Evolutionary conservation across 495 filamentous ascomycete species (phyloP).

Genomic region (Penicillium pancosmium): DNA sequence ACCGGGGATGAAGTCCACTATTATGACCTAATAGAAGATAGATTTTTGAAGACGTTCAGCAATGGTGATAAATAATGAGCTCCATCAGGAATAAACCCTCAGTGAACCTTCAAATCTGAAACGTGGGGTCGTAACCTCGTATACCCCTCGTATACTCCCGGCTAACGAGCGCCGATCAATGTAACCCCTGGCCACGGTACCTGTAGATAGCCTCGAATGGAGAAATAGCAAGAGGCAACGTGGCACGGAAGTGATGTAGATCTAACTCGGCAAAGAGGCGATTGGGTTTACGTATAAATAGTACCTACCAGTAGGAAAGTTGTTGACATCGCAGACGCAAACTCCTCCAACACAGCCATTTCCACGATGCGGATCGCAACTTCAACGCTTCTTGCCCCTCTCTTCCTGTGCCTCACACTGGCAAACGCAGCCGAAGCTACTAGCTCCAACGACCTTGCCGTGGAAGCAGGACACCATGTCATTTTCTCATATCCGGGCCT

Average conservation of each 20-base stretch:
- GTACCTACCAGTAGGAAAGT: no score
- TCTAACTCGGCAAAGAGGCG: no score
- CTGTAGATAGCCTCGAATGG: conserved; percentile 2
- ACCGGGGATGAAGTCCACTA: no score
- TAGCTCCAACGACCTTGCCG: conserved; percentile 7
- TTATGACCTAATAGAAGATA: no score
- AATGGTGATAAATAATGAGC: no score
- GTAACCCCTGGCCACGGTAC: conserved; percentile 16
- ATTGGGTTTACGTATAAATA: no score
- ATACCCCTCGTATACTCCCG: conserved; percentile 15
- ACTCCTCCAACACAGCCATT: no score
- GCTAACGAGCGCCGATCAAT: conserved; percentile 17
- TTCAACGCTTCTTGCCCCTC: conserved; percentile 5
- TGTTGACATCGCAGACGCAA: no score
- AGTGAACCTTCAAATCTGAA: not conserved
- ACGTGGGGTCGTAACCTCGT: conserved; percentile 13
- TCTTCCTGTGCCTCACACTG: conserved; percentile 5
- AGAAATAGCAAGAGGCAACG: not conserved
- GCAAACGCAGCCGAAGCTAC: not conserved
- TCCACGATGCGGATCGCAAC: conserved; percentile 14
- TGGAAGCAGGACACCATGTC: conserved; percentile 36
- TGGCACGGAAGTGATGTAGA: not conserved
- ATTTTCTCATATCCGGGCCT: conserved; percentile 40
- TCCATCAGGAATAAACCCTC: no score
- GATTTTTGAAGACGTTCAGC: no score